A percentile compares a stretch with the other conserved stretches of the same genome.
phyloP scores from a whole-genome alignment of 495 filamentous ascomycete species.

The Apiosordaria backusii region DNA sequence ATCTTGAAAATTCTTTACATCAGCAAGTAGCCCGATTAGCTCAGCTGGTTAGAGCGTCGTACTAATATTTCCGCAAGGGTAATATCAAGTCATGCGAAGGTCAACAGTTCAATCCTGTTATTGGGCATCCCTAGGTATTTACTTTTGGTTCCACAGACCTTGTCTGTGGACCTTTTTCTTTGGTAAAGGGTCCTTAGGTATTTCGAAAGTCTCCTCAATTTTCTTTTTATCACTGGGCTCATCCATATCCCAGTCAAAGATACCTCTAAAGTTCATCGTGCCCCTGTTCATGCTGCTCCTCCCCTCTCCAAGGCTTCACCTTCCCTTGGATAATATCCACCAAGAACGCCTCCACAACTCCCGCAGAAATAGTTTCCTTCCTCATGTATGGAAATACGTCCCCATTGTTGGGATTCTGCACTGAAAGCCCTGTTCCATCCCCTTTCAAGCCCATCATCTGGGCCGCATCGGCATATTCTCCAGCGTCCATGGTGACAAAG shows the following conservation, averaged over 20 bases:
- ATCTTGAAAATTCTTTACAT: too few relatives aligned
- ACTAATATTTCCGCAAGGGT: neutral
- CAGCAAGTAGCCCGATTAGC: neutral
- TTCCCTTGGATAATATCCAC: constrained; percentile 43
- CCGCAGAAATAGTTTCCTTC: constrained; percentile 30
- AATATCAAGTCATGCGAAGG: constrained; percentile 13
- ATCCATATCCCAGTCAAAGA: too few relatives aligned
- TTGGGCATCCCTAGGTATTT: neutral
- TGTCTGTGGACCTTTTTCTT: neutral
- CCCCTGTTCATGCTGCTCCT: constrained; percentile 6
- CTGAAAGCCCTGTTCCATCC: constrained; percentile 31
- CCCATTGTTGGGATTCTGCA: constrained; percentile 45
- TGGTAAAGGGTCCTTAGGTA: too few relatives aligned
- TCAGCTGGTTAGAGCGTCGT: neutral
- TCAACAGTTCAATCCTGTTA: constrained; percentile 17
- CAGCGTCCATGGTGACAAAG: constrained; percentile 45
- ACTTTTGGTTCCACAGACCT: neutral
- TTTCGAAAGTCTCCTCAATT: too few relatives aligned
- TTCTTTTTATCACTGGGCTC: too few relatives aligned
- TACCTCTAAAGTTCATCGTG: constrained; percentile 34
- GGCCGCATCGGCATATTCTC: constrained; percentile 47
- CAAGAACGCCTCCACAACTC: constrained; percentile 40
- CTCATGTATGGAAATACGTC: constrained; percentile 39
- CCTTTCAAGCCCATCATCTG: constrained; percentile 35
- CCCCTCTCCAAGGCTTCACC: constrained; percentile 34